A percentile compares a stretch with the other conserved stretches of the same genome.
Conservation (phyloP, 441 rosid species). For the Croton laevigatus region DNA sequence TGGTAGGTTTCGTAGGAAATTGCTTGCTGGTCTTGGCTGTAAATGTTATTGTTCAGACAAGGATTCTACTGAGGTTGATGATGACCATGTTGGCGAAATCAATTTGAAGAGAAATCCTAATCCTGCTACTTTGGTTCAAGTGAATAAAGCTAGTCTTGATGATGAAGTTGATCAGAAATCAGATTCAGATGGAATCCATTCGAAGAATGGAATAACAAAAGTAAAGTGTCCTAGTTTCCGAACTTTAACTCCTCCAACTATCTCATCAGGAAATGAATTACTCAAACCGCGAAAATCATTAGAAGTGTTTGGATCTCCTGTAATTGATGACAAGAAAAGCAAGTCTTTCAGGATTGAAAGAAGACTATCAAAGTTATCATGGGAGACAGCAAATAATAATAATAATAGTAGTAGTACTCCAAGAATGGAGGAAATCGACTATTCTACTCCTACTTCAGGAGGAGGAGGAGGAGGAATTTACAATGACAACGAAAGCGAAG, state of each 20-base stretch:
- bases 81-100: slow-evolving; percentile 42
- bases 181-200: slow-evolving; percentile 20
- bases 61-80: slow-evolving; percentile 50
- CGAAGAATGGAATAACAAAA: slow-evolving; percentile 19
- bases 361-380: slow-evolving; percentile 39
- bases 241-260: slow-evolving; percentile 15
- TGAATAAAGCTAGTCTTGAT: slow-evolving; percentile 14
- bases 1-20: slow-evolving; percentile 19
- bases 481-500: slow-evolving; percentile 56
- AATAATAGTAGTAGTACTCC: slow-evolving; percentile 15
- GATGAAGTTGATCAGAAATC: slow-evolving; percentile 13
- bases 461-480: slow-evolving; percentile 18
- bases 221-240: slow-evolving; percentile 32
- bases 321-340: slow-evolving; percentile 30
- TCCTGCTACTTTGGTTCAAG: slow-evolving; percentile 23
- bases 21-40: slow-evolving; percentile 60
- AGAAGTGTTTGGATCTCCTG: slow-evolving; percentile 62
- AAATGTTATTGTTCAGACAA: slow-evolving; percentile 57
- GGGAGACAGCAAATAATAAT: slow-evolving; percentile 28
- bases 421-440: slow-evolving; percentile 29
- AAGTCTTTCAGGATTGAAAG: slow-evolving; percentile 34
- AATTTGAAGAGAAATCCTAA: slow-evolving; percentile 41
- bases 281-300: slow-evolving; percentile 42
- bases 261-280: slow-evolving; percentile 28
- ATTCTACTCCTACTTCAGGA: slow-evolving; percentile 17